Percentiles rank a stretch among this genome's conserved stretches.
These are phyloP conservation scores for Sonneratia caseolaris DNA, from an alignment of 345 rosid species.

Conservation along the genomic window DNA sequence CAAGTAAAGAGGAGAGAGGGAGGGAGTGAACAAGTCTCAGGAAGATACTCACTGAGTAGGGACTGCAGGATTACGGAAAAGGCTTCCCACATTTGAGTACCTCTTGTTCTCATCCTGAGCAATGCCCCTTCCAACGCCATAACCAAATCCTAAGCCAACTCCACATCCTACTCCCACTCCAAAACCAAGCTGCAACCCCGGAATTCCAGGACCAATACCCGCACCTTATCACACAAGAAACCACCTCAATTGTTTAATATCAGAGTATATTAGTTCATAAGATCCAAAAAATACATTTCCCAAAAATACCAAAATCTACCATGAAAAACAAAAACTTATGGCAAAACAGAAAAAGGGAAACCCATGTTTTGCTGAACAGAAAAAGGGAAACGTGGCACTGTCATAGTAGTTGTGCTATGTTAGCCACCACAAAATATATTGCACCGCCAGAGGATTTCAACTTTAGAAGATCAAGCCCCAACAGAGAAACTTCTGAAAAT, in stretches of 20 bases:
- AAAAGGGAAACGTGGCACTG: no score
- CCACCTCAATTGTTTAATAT: not conserved
- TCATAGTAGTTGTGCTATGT: no score
- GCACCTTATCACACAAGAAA: constrained; percentile 30
- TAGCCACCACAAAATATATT: no score
- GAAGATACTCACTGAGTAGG: constrained; percentile 35
- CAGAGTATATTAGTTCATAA: not conserved
- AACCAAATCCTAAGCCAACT: constrained; percentile 78
- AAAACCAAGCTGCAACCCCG: constrained; percentile 67
- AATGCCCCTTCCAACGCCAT: constrained; percentile 66
- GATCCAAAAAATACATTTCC: no score
- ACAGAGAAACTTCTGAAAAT: no score
- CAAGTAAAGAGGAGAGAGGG: not conserved
- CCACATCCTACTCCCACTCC: constrained; percentile 90
- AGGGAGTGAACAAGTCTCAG: not conserved
- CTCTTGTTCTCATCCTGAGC: constrained; percentile 44
- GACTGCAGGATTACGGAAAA: constrained; percentile 19
- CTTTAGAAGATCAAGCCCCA: no score
- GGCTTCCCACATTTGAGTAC: constrained; percentile 44
- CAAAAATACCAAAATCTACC: no score
- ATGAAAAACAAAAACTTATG: no score
- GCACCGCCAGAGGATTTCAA: no score
- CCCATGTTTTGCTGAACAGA: no score
- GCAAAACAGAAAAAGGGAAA: no score
- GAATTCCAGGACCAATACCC: constrained; percentile 79